Evolutionary conservation across 345 rosid genomes (phyloP), one percentile per base, ranked within the genome.

Genomic region (Syzygium aqueum): DNA sequence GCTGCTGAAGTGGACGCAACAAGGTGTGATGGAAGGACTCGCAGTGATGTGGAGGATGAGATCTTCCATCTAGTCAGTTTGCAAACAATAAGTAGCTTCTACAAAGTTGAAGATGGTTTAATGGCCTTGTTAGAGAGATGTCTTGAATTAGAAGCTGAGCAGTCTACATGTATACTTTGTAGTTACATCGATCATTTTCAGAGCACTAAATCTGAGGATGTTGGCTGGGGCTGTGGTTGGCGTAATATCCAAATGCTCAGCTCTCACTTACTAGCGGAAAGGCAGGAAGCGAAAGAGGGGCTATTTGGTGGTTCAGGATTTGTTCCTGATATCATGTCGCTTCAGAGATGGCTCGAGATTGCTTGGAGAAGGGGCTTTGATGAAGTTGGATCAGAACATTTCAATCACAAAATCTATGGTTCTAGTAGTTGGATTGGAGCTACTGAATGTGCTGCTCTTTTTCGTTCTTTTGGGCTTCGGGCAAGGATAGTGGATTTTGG

Each of bases 141-240:
- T 91, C 82, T 96, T 56, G 95, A 95, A 85, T 87, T 51, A 4
- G 96, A 95, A 51, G 84, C 89, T 43, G 86, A 86, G 33, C 88
- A 88, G 25, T 77, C 89, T 2, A 30, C 77, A 4, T 91, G 91
- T 84, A 88, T 94, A 49, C 67, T 96, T 84, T 91, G 93, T 11
- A 94, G 95, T 23, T 89, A 86, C 22, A 92, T 93, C 6, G 96
- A 95, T 89, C 98, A 96, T 89, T 96, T 91, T 84, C 96, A 95
- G 85, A 90, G 92, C 88, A 7, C 63, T 84, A 86, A 85, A n/a
- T 89, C 92, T 6, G 93, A 93, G 84, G 96, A 95, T 88, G 90
- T 86, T 85, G 97, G 97, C 12, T 96, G 98, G 98, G 98, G 98
- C 77, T 96, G 98, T 53, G 98, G 97, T 50, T 95, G 98, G 97